A percentile compares a stretch with the other conserved stretches of the same genome.
Evolutionary conservation across 2,329 filamentous ascomycete species (phyloP).

Genomic region (Aspergillus quadricinctus): DNA sequence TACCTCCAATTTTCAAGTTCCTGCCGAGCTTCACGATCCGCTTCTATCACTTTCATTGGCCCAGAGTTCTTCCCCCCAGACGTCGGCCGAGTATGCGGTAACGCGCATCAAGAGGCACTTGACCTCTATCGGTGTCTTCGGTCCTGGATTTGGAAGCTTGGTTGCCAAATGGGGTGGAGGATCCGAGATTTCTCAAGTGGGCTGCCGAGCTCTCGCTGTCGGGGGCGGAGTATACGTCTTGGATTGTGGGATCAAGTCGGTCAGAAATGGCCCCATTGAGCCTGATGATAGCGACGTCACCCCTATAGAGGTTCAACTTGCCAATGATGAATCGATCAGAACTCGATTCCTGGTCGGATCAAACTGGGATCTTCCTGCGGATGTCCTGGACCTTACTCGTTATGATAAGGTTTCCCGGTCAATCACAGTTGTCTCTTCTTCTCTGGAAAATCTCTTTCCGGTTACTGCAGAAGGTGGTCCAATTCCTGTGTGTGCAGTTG

Average conservation of each 20-base stretch:
- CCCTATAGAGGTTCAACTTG: conserved; percentile 28
- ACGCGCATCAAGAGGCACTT: conserved; percentile 73
- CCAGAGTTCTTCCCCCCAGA: conserved; percentile 51
- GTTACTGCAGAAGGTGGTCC: conserved; percentile 69
- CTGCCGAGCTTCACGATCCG: conserved; percentile 61
- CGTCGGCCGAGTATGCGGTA: conserved; percentile 65
- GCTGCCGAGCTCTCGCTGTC: conserved; percentile 83
- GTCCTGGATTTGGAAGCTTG: conserved; percentile 82
- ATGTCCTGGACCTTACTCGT: conserved; percentile 10
- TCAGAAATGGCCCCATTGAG: conserved; percentile 13
- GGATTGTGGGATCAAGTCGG: conserved; percentile 58
- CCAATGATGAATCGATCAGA: conserved; percentile 34
- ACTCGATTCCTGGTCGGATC: conserved; percentile 36
- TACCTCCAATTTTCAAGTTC: conserved; percentile 59
- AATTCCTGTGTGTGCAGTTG: conserved; percentile 61
- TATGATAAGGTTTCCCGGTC: conserved; percentile 51
- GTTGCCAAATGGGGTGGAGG: conserved; percentile 90
- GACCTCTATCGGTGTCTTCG: conserved; percentile 80
- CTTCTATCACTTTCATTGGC: conserved; percentile 70
- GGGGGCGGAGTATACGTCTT: conserved; percentile 89
- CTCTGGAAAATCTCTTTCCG: conserved; percentile 65
- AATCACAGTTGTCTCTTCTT: conserved; percentile 65
- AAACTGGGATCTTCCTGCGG: conserved; percentile 32
- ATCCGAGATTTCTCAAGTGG: conserved; percentile 85
- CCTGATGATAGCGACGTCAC: conserved; percentile 12